Evolutionary conservation across 371 early-diverging fungal genomes (phyloP), one percentile per base, ranked within the genome.

Genomic region (Circinella umbellata): DNA sequence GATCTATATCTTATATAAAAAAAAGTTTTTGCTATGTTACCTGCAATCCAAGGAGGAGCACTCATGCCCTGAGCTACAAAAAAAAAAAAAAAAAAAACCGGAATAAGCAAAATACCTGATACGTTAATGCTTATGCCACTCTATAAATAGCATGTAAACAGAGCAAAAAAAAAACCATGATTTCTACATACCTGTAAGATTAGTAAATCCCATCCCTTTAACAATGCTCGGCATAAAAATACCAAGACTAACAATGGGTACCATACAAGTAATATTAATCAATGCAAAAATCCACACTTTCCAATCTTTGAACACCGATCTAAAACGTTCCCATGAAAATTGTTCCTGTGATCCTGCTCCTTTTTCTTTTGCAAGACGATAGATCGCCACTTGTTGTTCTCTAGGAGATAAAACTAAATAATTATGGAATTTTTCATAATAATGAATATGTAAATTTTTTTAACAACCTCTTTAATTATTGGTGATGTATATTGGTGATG

Each of bases 191-290:
- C 35, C 57, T 27, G 20, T 18, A 27, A 86, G 47, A 51, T 78
- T 60, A 27, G 78, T 83, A 76, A 77, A 91, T 1, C 92, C 92
- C 78, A 91, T 83, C 14, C 85, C 80, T 39, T 79, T 79, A 68
- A 93, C 89, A 55, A 93, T 90, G 53, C 90, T 91, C 1, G 94
- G 90, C 60, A 92, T 74, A 71, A 91, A 94, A 20, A 90, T 78
- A 64, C 84, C 80, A 55, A 90, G 76, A 47, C 88, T 86, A 71
- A 89, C 87, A 35, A 90, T 84, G 4, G 91, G 90, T 6, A 86
- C 53, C 46, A 39, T 34, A 15, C 49, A 38, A 15, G 47, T 49
- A 61, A 90, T 88, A 57, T 89, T 80, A 67, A 88, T 89, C 38
- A 84, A 75, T 15, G 87, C 68, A 61, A 80, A 76, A 55, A 84